These are phyloP conservation scores for Apiospora rasikravindrae DNA, from an alignment of 2,329 filamentous ascomycete genomes.

Conservation along the genomic window DNA sequence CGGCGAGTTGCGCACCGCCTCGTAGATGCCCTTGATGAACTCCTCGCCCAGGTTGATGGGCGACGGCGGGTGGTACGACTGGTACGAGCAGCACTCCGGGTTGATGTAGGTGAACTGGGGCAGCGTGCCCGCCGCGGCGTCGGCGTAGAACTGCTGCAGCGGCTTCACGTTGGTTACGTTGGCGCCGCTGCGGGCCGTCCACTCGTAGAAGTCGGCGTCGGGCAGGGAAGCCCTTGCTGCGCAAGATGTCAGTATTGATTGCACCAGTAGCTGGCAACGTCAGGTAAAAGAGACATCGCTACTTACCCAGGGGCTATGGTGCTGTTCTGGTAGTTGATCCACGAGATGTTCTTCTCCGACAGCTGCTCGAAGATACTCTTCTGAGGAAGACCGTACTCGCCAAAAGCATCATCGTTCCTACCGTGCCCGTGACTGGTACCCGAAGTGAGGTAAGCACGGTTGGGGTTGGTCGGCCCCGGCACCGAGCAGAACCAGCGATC, in stretches of 20 bases:
- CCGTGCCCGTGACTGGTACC: conserved; percentile 18
- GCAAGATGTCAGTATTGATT: neutral
- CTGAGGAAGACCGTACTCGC: conserved; percentile 5
- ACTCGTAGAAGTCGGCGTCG: conserved; percentile 20
- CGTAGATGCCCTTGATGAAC: conserved; percentile 20
- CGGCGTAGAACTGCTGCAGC: conserved; percentile 15
- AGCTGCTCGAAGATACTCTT: conserved; percentile 19
- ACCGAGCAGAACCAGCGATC: conserved; percentile 19
- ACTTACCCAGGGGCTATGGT: conserved; percentile 9
- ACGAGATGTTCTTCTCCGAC: conserved; percentile 4
- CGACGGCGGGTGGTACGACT: conserved; percentile 19
- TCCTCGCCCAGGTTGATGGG: conserved; percentile 20
- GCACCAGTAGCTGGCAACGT: neutral
- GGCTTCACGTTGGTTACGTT: conserved; percentile 18
- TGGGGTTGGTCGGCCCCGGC: conserved; percentile 15
- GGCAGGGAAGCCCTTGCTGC: conserved; percentile 14
- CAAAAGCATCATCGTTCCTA: conserved; percentile 11
- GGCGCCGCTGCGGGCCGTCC: conserved; percentile 16
- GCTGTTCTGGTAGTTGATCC: conserved; percentile 20
- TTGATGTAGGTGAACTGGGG: conserved; percentile 19
- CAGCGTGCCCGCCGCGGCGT: conserved; percentile 15
- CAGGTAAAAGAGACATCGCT: too few relatives aligned
- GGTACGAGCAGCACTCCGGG: conserved; percentile 19
- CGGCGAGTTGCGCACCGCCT: conserved; percentile 17
- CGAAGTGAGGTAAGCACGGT: conserved; percentile 10